phyloP scores from a whole-genome alignment of 2,329 filamentous ascomycete species.

The Hypomyces perniciosus region DNA sequence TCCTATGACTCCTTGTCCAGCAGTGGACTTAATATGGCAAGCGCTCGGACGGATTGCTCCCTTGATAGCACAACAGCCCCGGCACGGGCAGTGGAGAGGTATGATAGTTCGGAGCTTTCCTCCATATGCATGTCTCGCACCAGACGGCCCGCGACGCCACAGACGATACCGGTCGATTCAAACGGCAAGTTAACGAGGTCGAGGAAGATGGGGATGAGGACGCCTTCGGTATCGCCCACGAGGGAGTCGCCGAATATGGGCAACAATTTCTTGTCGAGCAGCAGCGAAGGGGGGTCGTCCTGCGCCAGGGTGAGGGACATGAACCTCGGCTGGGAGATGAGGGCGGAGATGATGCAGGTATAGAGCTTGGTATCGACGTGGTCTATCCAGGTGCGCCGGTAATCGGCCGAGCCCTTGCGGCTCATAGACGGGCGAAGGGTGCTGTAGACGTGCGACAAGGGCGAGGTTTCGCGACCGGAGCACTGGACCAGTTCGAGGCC shows the following conservation, averaged over 20 bases:
- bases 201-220: slow-evolving; percentile 78
- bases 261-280: slow-evolving; percentile 64
- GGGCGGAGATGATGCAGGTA: slow-evolving; percentile 54
- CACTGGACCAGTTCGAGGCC: slow-evolving; percentile 73
- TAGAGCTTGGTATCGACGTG: slow-evolving; percentile 59
- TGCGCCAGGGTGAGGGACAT: slow-evolving; percentile 68
- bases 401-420: slow-evolving; percentile 29
- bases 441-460: slow-evolving; percentile 32
- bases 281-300: slow-evolving; percentile 66
- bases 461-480: slow-evolving; percentile 55
- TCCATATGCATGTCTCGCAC: slow-evolving; percentile 61
- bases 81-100: slow-evolving; percentile 80
- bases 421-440: slow-evolving; percentile 32
- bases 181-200: slow-evolving; percentile 75
- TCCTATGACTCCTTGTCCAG: slow-evolving; percentile 31
- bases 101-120: slow-evolving; percentile 71
- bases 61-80: slow-evolving; percentile 82
- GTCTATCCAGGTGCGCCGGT: slow-evolving; percentile 46
- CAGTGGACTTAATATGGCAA: slow-evolving; percentile 60
- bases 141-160: slow-evolving; percentile 79
- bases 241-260: slow-evolving; percentile 64
- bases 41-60: slow-evolving; percentile 65
- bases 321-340: slow-evolving; percentile 60
- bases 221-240: slow-evolving; percentile 66
- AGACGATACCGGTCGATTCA: slow-evolving; percentile 91